Conservation (phyloP, 2,329 filamentous ascomycete species). For the Aspergillus neoniger region DNA sequence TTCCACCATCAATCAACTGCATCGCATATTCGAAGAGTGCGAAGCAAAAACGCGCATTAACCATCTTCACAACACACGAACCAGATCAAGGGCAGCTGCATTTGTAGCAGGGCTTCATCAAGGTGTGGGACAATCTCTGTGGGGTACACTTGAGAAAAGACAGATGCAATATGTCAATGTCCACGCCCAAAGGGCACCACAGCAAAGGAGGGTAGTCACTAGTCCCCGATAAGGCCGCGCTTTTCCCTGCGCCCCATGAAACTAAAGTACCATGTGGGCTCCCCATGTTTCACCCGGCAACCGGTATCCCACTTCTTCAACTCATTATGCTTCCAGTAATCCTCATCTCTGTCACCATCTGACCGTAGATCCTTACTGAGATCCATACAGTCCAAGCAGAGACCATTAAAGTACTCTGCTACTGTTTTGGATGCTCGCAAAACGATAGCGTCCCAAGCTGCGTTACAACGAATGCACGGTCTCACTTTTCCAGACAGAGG, state of each 20-base stretch:
- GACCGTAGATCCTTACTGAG: background rate
- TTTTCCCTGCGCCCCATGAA: constrained; percentile 14
- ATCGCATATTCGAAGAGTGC: too few relatives aligned
- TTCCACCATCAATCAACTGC: too few relatives aligned
- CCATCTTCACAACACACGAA: too few relatives aligned
- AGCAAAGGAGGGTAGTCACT: too few relatives aligned
- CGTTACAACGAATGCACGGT: background rate
- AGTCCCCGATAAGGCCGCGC: background rate
- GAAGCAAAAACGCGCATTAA: too few relatives aligned
- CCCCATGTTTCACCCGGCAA: constrained; percentile 5
- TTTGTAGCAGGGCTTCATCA: too few relatives aligned
- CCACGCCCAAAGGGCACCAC: too few relatives aligned
- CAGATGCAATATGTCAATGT: too few relatives aligned
- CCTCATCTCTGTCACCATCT: constrained; percentile 1
- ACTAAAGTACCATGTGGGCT: constrained; percentile 10
- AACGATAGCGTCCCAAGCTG: background rate
- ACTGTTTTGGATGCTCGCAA: background rate
- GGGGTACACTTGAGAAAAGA: too few relatives aligned
- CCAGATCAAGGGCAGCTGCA: too few relatives aligned
- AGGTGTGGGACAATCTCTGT: too few relatives aligned
- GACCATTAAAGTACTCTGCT: constrained; percentile 5
- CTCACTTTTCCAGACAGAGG: too few relatives aligned
- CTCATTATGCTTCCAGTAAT: constrained; percentile 6
- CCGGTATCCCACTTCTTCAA: background rate
- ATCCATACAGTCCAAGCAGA: constrained; percentile 15